phyloP scores from a whole-genome alignment of 768 basidiomycete species.

The Podaxis mareebaensis region DNA sequence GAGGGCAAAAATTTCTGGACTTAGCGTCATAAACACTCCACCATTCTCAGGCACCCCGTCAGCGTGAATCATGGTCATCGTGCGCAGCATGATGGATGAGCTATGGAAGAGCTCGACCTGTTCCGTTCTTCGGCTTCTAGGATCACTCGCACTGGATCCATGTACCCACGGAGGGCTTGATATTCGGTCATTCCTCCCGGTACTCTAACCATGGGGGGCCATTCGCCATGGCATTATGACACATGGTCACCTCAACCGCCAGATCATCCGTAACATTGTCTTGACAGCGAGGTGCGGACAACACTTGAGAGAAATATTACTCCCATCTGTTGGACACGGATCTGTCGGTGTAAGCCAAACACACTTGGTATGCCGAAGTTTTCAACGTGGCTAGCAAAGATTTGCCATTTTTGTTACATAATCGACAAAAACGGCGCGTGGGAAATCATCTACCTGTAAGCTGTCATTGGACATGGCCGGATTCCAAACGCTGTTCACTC shows the following conservation, averaged over 20 bases:
- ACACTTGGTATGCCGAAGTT: background rate
- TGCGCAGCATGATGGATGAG: background rate
- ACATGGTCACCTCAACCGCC: background rate
- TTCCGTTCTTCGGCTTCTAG: background rate
- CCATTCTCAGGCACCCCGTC: constrained; percentile 7
- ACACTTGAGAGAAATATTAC: background rate
- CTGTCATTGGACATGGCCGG: too few species aligned
- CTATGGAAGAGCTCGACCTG: background rate
- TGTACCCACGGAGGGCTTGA: background rate
- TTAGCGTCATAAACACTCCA: constrained; percentile 12
- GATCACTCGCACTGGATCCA: background rate
- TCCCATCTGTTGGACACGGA: background rate
- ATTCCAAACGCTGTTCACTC: too few species aligned
- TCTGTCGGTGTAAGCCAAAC: background rate
- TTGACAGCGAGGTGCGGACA: background rate
- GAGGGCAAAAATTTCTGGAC: background rate
- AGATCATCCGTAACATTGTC: background rate
- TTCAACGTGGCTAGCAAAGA: background rate
- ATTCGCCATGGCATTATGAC: background rate
- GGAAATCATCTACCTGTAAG: too few species aligned
- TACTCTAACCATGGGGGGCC: background rate
- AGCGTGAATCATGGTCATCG: background rate
- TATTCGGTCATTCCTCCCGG: background rate
- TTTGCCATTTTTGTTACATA: background rate
- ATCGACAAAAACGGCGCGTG: background rate